Conservation (phyloP, 495 filamentous ascomycete species). For the Annulohypoxylon maeteangense region DNA sequence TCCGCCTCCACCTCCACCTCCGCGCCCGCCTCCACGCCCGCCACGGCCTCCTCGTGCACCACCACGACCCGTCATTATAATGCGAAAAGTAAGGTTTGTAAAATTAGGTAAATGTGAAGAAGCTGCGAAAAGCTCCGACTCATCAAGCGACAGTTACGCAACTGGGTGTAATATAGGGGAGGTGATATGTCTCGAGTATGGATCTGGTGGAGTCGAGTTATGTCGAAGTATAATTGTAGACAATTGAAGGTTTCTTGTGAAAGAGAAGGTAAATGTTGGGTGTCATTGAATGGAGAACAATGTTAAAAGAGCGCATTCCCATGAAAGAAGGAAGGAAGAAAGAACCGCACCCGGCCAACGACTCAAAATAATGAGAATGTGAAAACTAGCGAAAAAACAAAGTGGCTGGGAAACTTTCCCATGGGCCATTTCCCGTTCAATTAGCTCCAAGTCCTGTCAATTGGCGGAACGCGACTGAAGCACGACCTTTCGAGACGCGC, state of each 20-base stretch:
- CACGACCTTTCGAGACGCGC: conserved; percentile 42
- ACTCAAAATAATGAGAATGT: conserved; percentile 32
- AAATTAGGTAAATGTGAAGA: not conserved
- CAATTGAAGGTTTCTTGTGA: conserved; percentile 19
- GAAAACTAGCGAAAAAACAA: conserved; percentile 36
- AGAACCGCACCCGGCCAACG: conserved; percentile 25
- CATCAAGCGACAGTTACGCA: conserved; percentile 9
- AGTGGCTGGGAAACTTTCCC: conserved; percentile 45
- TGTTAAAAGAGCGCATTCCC: conserved; percentile 23
- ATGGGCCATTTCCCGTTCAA: conserved; percentile 16
- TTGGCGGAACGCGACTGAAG: conserved; percentile 26
- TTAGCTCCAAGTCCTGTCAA: not conserved
- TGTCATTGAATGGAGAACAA: conserved; percentile 30
- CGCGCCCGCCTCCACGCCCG: conserved; percentile 31
- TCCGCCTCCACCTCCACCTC: conserved; percentile 19
- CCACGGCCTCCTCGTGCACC: conserved; percentile 17
- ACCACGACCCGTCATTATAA: conserved; percentile 21
- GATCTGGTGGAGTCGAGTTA: not conserved
- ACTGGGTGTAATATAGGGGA: not conserved
- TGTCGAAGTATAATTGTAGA: conserved; percentile 17
- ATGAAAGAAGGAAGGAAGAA: conserved; percentile 30
- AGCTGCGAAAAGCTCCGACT: not conserved
- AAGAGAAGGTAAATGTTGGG: conserved; percentile 17
- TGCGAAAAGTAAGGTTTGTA: conserved; percentile 14
- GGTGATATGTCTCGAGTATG: not conserved